Percentiles rank a stretch among this genome's conserved stretches.
phyloP scores from a whole-genome alignment of 305 asterid species.

The Solanum aculeatissimum region DNA sequence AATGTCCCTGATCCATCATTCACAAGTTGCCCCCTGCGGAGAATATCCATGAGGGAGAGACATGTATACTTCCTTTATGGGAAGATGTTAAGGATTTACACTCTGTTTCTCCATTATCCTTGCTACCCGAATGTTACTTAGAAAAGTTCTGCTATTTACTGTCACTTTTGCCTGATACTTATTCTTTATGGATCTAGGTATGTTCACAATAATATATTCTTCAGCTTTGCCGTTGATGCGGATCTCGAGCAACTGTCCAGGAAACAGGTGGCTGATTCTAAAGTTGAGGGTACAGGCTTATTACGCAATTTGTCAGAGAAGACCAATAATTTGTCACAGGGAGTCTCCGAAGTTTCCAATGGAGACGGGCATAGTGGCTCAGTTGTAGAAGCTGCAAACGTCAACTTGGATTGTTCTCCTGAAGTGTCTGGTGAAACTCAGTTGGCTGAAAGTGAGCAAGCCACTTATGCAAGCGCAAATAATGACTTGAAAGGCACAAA shows the following conservation, averaged over 20 bases:
- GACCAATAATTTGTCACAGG: constrained; percentile 22
- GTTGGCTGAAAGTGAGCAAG: constrained; percentile 95
- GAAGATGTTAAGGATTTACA: background rate
- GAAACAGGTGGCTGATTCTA: constrained; percentile 42
- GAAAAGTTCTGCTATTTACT: background rate
- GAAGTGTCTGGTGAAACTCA: constrained; percentile 51
- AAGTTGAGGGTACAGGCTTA: constrained; percentile 24
- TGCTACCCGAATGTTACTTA: background rate
- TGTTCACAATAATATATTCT: constrained; percentile 96
- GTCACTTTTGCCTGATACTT: background rate
- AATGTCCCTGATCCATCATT: background rate
- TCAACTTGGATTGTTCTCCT: constrained; percentile 17
- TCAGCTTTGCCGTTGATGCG: constrained; percentile 89
- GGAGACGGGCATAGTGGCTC: constrained; percentile 16
- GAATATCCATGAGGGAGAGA: background rate
- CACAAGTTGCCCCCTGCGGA: background rate
- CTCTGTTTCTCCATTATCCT: background rate
- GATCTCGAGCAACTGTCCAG: constrained; percentile 62
- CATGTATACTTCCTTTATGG: background rate
- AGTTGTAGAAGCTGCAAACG: constrained; percentile 25
- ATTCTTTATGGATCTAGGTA: constrained; percentile 38
- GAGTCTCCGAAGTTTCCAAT: constrained; percentile 13
- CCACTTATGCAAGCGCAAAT: constrained; percentile 95
- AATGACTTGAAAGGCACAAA: constrained; percentile 95
- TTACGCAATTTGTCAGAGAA: constrained; percentile 26